phyloP scores from a whole-genome alignment of 1,284 basidiomycete genomes.

The Heterobasidion irregulare region DNA sequence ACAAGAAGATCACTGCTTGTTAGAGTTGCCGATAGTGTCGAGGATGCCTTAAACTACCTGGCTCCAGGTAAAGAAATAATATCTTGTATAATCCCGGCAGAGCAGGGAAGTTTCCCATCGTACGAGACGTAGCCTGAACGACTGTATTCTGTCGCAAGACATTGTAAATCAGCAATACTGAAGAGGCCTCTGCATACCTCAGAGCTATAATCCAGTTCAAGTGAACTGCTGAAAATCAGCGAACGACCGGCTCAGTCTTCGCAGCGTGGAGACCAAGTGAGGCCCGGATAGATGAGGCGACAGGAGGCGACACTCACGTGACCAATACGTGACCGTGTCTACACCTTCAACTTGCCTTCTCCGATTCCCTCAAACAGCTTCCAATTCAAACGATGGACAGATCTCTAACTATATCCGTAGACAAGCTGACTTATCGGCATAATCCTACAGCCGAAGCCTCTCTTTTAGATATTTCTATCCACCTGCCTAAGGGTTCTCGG shows the following conservation, averaged over 20 bases:
- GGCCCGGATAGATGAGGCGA: too few relatives aligned
- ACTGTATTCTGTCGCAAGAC: too few relatives aligned
- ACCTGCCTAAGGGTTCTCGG: conserved; percentile 66
- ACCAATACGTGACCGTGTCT: too few relatives aligned
- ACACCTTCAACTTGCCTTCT: not conserved
- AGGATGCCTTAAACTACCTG: conserved; percentile 32
- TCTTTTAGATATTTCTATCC: conserved; percentile 58
- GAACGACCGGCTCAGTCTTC: too few relatives aligned
- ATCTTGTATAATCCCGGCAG: conserved; percentile 60
- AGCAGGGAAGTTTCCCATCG: conserved; percentile 38
- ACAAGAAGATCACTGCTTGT: not conserved
- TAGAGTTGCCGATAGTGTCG: not conserved
- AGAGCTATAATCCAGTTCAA: too few relatives aligned
- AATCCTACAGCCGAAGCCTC: conserved; percentile 31
- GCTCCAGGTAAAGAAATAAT: conserved; percentile 65
- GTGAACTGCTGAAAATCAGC: too few relatives aligned
- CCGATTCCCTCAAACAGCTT: not conserved
- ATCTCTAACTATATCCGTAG: conserved; percentile 38
- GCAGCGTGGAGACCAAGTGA: too few relatives aligned
- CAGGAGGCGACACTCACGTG: too few relatives aligned
- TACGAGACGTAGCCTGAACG: not conserved
- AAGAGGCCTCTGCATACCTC: too few relatives aligned
- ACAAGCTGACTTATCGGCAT: conserved; percentile 60
- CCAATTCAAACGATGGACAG: not conserved
- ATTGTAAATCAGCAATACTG: too few relatives aligned